These are phyloP conservation scores for Chlamydomonas sp. DNA, from an alignment of 139 green algal genomes.

Conservation along the genomic window DNA sequence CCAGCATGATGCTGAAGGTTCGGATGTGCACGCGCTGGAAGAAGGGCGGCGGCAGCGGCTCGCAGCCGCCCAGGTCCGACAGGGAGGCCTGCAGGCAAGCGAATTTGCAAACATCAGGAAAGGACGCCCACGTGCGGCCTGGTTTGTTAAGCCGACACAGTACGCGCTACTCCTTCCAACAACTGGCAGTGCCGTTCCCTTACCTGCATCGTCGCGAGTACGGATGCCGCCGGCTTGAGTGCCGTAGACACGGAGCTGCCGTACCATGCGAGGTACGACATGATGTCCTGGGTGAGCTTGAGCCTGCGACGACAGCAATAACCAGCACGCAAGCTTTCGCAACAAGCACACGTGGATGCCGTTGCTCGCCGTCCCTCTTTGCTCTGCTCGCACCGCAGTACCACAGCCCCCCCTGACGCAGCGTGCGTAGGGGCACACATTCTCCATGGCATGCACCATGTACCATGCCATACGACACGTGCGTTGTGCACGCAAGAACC, in stretches of 20 bases:
- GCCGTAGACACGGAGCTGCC: conserved; percentile 36
- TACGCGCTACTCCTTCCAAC: not conserved
- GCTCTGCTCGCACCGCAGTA: too few relatives aligned
- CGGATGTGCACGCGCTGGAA: conserved; percentile 56
- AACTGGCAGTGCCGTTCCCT: not conserved
- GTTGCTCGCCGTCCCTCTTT: not conserved
- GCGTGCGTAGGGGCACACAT: too few relatives aligned
- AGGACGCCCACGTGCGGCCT: not conserved
- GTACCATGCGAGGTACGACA: conserved; percentile 70
- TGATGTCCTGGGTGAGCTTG: conserved; percentile 68
- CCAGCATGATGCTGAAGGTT: conserved; percentile 38
- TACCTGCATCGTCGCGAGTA: conserved; percentile 40
- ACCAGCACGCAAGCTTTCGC: not conserved
- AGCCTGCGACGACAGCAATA: not conserved
- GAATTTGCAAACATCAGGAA: conserved; percentile 11
- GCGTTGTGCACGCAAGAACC: too few relatives aligned
- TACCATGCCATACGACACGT: too few relatives aligned
- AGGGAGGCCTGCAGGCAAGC: not conserved
- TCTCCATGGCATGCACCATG: too few relatives aligned
- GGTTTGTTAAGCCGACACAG: not conserved
- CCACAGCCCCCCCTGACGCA: too few relatives aligned
- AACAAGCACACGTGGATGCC: not conserved
- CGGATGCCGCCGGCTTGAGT: conserved; percentile 28
- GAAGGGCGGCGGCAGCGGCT: conserved; percentile 48
- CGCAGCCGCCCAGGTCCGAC: conserved; percentile 38